phyloP scores from a whole-genome alignment of 345 rosid genomes.

The Lepidium africanum region DNA sequence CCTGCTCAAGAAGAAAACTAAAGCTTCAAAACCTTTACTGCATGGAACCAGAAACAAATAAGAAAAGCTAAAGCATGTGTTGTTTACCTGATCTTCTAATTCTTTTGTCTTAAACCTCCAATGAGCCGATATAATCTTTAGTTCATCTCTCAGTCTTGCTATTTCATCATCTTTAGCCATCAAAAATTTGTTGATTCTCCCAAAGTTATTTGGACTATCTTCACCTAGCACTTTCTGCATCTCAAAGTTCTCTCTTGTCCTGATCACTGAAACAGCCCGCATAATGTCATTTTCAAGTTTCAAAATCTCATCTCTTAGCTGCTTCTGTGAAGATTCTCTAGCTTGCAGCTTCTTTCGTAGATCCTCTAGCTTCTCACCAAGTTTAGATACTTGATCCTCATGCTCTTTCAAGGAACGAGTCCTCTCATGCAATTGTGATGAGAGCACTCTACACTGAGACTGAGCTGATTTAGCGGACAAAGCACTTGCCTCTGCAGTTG shows the following conservation, averaged over 20 bases:
- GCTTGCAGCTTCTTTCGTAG: slow-evolving; percentile 64
- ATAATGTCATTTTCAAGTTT: slow-evolving; percentile 64
- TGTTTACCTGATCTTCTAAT: slow-evolving; percentile 72
- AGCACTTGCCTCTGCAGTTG: slow-evolving; percentile 75
- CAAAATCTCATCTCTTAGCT: slow-evolving; percentile 65
- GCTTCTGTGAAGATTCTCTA: slow-evolving; percentile 72
- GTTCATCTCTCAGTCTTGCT: slow-evolving; percentile 61
- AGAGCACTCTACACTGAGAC: slow-evolving; percentile 50
- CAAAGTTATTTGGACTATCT: slow-evolving; percentile 62
- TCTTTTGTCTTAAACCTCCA: slow-evolving; percentile 84
- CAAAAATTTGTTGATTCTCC: slow-evolving; percentile 53
- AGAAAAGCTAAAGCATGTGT: neutral
- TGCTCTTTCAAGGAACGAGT: slow-evolving; percentile 54
- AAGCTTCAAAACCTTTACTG: neutral
- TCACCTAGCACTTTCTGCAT: slow-evolving; percentile 47
- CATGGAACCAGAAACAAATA: neutral
- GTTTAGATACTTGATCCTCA: slow-evolving; percentile 56
- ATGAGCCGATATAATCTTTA: slow-evolving; percentile 67
- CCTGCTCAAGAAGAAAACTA: slow-evolving; percentile 31
- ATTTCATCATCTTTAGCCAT: slow-evolving; percentile 63
- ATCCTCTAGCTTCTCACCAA: slow-evolving; percentile 50
- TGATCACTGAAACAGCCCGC: slow-evolving; percentile 51
- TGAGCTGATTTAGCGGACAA: slow-evolving; percentile 74
- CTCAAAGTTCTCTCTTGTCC: slow-evolving; percentile 46
- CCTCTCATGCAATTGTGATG: slow-evolving; percentile 60